Base-by-base conservation (phyloP, 768 basidiomycete species). In the Obba rivulosa region DNA sequence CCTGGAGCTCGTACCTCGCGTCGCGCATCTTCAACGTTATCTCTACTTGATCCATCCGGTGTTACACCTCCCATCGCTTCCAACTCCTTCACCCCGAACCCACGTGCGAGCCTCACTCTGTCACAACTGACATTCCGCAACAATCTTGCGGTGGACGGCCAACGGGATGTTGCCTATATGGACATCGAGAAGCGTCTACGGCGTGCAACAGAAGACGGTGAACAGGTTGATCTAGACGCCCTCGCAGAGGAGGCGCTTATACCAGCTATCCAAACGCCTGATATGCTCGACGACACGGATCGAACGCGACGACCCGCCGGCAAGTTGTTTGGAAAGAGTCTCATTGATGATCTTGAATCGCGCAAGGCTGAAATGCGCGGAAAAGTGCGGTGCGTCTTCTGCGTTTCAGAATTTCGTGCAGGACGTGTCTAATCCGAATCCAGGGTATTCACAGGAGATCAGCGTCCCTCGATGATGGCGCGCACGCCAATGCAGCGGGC, bases 401-500 rank as follows among this genome's bases (percentile, higher is more conserved):
- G 38, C 35, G 3, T 21, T 38, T 36, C 20, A 39, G 16, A 52
- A 46, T n/a, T 22, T 41, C 16, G n/a, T 20, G 11, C 10, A 22
- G 31, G 34, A 40, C 43, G 20, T 21, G 20, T 42, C 47, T 28
- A 25, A 18, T 54, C 20, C 43, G 20, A 41, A 34, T 50, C 42
- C 52, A 95, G 93, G 46, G 85, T 89, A 13, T 96, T 96, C 65
- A 81, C 72, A 46, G 93, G 93, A 13, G 93, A 96, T 59, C 77
- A 86, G 54, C 74, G 92, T 49, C 91, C 93, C 9, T 87, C 90
- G 4, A 95, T 95, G 93, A 94, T 95, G 92, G 79, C 83, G 28
- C 79, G 92, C 52, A 70, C 72, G 34, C 66, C 69, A 37, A 64
- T 71, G 31, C 66, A 74, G 48, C 81, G 78, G 17, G 63, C 78